These are phyloP conservation scores for Sugiyamaella mastotermitis DNA, from an alignment of 805 yeast species.

Conservation along the genomic window DNA sequence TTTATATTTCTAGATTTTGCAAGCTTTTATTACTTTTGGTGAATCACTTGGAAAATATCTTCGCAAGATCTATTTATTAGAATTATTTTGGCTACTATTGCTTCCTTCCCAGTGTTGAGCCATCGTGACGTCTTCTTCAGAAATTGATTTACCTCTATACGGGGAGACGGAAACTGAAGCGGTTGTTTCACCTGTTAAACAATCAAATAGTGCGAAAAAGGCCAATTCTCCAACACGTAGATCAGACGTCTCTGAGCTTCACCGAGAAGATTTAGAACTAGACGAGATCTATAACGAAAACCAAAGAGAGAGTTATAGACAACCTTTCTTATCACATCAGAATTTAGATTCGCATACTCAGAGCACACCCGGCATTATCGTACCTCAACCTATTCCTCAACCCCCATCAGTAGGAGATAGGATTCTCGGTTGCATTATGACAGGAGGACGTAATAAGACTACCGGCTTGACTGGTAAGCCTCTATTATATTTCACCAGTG, in stretches of 20 bases:
- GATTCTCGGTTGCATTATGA: conserved; percentile 20
- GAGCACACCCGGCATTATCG: conserved; percentile 8
- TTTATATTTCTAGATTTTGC: too few species aligned
- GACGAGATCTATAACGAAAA: conserved; percentile 1
- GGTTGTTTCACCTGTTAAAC: too few species aligned
- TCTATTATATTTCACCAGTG: conserved; percentile 36
- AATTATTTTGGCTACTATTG: too few species aligned
- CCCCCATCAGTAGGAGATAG: conserved; percentile 20
- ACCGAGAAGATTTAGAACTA: neutral
- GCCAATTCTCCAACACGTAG: too few species aligned
- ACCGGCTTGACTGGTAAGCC: conserved; percentile 30
- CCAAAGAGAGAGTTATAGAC: too few species aligned
- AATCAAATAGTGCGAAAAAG: too few species aligned
- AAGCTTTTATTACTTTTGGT: too few species aligned
- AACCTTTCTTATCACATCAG: too few species aligned
- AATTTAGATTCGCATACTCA: too few species aligned
- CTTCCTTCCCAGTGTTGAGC: neutral
- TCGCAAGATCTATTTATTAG: too few species aligned
- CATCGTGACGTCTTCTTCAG: conserved; percentile 10
- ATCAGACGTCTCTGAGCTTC: neutral
- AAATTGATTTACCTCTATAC: conserved; percentile 10
- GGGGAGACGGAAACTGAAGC: conserved; percentile 3
- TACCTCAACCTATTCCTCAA: conserved; percentile 19
- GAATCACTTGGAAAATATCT: too few species aligned
- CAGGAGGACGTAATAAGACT: conserved; percentile 16